phyloP scores from a whole-genome alignment of 495 filamentous ascomycete species.

The Penicillium flavigenum region DNA sequence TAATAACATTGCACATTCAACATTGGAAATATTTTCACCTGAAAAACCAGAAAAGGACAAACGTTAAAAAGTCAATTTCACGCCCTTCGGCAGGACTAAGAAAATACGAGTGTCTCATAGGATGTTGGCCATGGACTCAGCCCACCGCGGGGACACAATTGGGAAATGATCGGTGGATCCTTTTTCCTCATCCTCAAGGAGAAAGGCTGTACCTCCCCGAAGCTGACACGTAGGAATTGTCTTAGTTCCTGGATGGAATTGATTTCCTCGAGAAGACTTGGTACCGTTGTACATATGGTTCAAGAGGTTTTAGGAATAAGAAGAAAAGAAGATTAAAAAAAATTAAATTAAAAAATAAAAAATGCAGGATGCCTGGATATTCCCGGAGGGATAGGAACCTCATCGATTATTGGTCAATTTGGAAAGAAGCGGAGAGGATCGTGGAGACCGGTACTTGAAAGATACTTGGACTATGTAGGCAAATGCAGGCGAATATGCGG shows the following conservation, averaged over 20 bases:
- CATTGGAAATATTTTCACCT: no score
- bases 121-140: constrained; percentile 25
- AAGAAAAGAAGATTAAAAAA: background rate
- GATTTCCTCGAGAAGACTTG: background rate
- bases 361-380: constrained; percentile 14
- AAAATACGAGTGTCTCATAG: constrained; percentile 19
- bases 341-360: background rate
- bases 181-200: background rate
- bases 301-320: background rate
- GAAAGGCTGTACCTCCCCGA: constrained; percentile 2
- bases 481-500: background rate
- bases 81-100: constrained; percentile 40
- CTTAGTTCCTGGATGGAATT: background rate
- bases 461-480: constrained; percentile 9
- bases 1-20: no score
- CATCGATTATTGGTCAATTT: constrained; percentile 23
- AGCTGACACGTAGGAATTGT: no score
- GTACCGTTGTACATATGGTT: background rate
- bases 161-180: constrained; percentile 35
- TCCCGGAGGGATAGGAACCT: background rate
- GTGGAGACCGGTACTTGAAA: background rate
- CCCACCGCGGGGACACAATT: constrained; percentile 35
- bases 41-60: no score
- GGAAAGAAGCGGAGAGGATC: background rate
- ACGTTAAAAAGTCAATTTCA: constrained; percentile 32